A percentile compares a stretch with the other conserved stretches of the same genome.
These are phyloP conservation scores for Kodamaea leandrae DNA, from an alignment of 805 yeast genomes.

Conservation along the genomic window DNA sequence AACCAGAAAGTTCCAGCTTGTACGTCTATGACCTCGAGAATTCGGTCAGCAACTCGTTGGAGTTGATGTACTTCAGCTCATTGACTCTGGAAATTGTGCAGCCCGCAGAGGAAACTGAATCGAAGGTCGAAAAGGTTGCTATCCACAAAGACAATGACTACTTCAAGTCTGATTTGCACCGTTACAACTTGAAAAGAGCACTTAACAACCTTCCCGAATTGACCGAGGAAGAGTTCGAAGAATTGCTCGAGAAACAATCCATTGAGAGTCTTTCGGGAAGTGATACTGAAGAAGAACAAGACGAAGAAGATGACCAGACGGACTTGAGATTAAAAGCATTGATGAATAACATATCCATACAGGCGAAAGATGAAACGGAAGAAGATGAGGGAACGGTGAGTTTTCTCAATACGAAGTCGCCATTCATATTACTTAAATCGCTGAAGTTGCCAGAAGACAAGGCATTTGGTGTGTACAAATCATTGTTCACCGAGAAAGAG, in stretches of 20 bases:
- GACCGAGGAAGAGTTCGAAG: slow-evolving; percentile 58
- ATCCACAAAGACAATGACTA: slow-evolving; percentile 19
- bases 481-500: slow-evolving; percentile 48
- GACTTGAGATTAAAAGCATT: slow-evolving; percentile 18
- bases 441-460: slow-evolving; percentile 40
- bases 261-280: slow-evolving; percentile 60
- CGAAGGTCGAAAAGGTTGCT: background rate
- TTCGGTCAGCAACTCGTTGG: slow-evolving; percentile 43
- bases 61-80: slow-evolving; percentile 55
- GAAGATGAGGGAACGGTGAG: slow-evolving; percentile 41
- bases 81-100: slow-evolving; percentile 23
- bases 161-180: slow-evolving; percentile 58
- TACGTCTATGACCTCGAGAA: slow-evolving; percentile 49
- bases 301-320: slow-evolving; percentile 17
- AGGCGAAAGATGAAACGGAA: slow-evolving; percentile 17
- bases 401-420: slow-evolving; percentile 66
- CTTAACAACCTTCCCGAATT: slow-evolving; percentile 45
- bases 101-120: background rate
- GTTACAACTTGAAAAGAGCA: slow-evolving; percentile 56
- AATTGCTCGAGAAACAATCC: slow-evolving; percentile 47
- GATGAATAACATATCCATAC: slow-evolving; percentile 22
- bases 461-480: slow-evolving; percentile 67
- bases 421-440: slow-evolving; percentile 60
- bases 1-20: slow-evolving; percentile 28
- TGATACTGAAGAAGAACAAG: slow-evolving; percentile 34